A percentile compares a stretch with the other conserved stretches of the same genome.
phyloP scores from a whole-genome alignment of 176 grass and related monocot species.

The Paspalum notatum region DNA sequence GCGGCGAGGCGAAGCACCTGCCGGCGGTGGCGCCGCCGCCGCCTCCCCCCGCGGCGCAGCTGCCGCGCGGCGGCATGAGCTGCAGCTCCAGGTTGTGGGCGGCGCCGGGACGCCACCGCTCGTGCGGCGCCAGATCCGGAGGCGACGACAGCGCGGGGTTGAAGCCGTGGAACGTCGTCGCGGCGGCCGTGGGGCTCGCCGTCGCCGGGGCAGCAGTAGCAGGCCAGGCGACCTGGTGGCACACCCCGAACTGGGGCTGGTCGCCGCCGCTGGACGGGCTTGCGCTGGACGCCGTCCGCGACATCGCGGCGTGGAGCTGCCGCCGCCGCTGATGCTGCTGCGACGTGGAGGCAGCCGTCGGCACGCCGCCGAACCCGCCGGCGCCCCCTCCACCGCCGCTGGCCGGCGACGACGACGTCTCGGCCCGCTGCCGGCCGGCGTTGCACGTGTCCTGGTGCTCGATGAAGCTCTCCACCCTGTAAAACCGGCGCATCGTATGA shows the following conservation, averaged over 20 bases:
- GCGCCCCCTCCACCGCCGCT: not conserved
- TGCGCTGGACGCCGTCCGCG: constrained; percentile 48
- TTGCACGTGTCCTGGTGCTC: constrained; percentile 91
- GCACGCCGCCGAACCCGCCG: not conserved
- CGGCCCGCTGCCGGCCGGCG: constrained; percentile 37
- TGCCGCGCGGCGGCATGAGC: constrained; percentile 61
- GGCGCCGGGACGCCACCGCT: not conserved
- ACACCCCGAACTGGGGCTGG: constrained; percentile 35
- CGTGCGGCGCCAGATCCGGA: not conserved
- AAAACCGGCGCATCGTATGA: constrained; percentile 34
- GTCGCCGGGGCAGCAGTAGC: constrained; percentile 19
- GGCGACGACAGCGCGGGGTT: constrained; percentile 7
- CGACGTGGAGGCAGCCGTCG: constrained; percentile 1
- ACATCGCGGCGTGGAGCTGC: constrained; percentile 22
- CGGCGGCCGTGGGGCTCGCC: constrained; percentile 8
- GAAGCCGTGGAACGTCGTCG: constrained; percentile 14
- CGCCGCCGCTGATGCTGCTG: constrained; percentile 19
- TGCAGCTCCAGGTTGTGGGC: constrained; percentile 65
- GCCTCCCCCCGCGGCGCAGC: not conserved
- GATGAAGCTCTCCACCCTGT: constrained; percentile 97
- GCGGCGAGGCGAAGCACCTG: not conserved
- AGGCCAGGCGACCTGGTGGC: constrained; percentile 40
- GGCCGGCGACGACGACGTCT: constrained; percentile 25
- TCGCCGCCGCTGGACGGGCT: constrained; percentile 62
- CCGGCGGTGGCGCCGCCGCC: not conserved